These are phyloP conservation scores for Solanum chaucha DNA, from an alignment of 257 asterid genomes.

Conservation along the genomic window DNA sequence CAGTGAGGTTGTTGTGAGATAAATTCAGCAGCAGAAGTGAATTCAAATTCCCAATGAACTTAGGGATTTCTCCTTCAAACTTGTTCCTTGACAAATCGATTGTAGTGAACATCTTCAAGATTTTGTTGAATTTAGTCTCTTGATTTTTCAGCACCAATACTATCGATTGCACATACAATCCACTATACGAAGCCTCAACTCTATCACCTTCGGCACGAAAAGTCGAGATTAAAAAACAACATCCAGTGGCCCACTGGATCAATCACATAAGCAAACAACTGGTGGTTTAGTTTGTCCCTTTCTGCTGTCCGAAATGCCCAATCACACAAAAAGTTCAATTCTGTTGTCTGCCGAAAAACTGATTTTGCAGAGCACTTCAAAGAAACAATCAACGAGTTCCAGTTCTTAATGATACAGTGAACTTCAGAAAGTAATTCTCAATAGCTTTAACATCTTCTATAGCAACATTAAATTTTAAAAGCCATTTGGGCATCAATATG, in stretches of 20 bases:
- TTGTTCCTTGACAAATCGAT: background rate
- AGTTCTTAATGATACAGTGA: background rate
- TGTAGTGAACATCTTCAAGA: background rate
- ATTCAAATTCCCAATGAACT: background rate
- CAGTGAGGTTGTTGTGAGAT: background rate
- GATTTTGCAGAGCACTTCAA: background rate
- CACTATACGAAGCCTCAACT: background rate
- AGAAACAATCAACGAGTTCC: background rate
- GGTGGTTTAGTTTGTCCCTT: background rate
- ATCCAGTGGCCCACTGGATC: background rate
- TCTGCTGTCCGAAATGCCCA: background rate
- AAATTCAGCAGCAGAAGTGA: background rate
- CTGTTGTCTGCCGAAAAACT: background rate
- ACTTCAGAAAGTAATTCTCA: background rate
- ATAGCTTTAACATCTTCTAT: background rate
- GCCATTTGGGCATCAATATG: background rate
- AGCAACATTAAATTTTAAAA: background rate
- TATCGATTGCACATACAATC: background rate
- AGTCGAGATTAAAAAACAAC: background rate
- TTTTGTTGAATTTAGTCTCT: background rate
- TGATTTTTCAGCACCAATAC: background rate
- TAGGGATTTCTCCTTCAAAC: background rate
- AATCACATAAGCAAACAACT: background rate
- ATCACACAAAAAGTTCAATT: background rate
- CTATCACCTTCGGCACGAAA: too few species aligned